Percentiles rank a stretch among this genome's conserved stretches.
Conservation (phyloP, 352 stramenopile genomes). For the Phytopythium oedochilum region DNA sequence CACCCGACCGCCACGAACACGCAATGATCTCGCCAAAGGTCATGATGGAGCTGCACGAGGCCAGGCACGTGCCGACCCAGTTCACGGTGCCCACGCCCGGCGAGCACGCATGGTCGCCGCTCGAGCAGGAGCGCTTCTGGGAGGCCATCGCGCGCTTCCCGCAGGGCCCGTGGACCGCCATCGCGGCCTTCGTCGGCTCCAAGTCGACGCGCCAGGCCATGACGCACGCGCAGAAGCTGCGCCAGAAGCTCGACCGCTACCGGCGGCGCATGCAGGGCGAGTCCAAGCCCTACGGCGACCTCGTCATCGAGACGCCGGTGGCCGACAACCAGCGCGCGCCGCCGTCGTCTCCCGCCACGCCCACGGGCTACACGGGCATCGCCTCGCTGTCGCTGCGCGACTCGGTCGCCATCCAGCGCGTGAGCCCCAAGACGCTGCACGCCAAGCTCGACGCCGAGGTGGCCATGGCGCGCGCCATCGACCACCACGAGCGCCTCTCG, state of each 20-base stretch:
- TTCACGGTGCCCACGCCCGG: slow-evolving; percentile 52
- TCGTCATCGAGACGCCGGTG: slow-evolving; percentile 5
- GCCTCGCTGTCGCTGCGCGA: slow-evolving; percentile 14
- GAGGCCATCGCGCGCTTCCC: slow-evolving; percentile 55
- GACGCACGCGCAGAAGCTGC: slow-evolving; percentile 66
- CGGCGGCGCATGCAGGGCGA: slow-evolving; percentile 40
- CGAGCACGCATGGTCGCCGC: slow-evolving; percentile 41
- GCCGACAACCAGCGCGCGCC: slow-evolving; percentile 7
- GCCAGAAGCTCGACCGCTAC: slow-evolving; percentile 59
- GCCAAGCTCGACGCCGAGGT: slow-evolving; percentile 10
- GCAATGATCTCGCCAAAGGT: slow-evolving; percentile 54
- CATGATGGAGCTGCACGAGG: slow-evolving; percentile 51
- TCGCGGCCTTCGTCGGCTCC: slow-evolving; percentile 54
- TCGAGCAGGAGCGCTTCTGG: slow-evolving; percentile 50
- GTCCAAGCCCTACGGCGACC: slow-evolving; percentile 16
- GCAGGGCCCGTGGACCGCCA: slow-evolving; percentile 54
- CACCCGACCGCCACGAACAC: background rate
- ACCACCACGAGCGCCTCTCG: slow-evolving; percentile 7
- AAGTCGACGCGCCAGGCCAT: slow-evolving; percentile 63
- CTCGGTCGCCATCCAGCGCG: slow-evolving; percentile 8
- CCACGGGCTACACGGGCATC: slow-evolving; percentile 20
- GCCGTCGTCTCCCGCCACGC: slow-evolving; percentile 20
- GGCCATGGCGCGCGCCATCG: slow-evolving; percentile 17
- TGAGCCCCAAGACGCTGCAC: slow-evolving; percentile 9
- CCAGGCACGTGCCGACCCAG: slow-evolving; percentile 48